Base-by-base conservation (phyloP, 139 green algal species). In the Ettlia oleoabundans region DNA sequence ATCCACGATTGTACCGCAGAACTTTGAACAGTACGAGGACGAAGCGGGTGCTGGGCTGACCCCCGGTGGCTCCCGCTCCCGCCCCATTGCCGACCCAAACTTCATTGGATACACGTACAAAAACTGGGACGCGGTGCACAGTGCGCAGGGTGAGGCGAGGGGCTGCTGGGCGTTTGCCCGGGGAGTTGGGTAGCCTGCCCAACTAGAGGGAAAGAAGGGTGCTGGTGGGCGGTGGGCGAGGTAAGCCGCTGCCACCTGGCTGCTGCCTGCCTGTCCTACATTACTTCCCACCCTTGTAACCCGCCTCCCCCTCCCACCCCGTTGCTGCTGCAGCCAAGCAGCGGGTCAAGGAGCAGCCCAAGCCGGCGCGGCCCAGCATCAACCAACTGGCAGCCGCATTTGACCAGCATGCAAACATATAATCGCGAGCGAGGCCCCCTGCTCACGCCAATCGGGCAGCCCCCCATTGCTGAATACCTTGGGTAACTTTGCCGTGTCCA, bases 21-120 rank as follows among this genome's bases (percentile, higher is more conserved):
- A 99, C 88, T 99, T 99, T 89, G 96, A 99, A 83, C 84, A 95
- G 72, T 99, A 98, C 84, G 95, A 98, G 30, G 96, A 99, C 88
- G 92, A 96, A 38, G 66, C 68, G 33, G 73, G 24, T 24, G 51
- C 28, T 19, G 53, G 35, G 24, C 65, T 42, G 24, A 67, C 51
- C 18, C 67, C 41, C 37, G 32, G 85, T 58, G 82, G 64, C 80
- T 51, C 41, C 47, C 77, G 66, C 40, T 80, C 41, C 68, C 51
- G 83, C 26, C 73, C 90, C 32, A 80, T 83, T 30, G 81, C 86
- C 58, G 96, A 99, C 88, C 91, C 93, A 33, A 91, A 99, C 84
- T 99, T 99, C 86, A 93, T 98, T 18, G 95, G 96, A 6, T 99
- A 99, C 91, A 99, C 96, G 18, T 99, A 97, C 91, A 99, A 98